These are phyloP conservation scores for Talaromyces sp. DNA, from an alignment of 2,329 filamentous ascomycete species.

Conservation along the genomic window DNA sequence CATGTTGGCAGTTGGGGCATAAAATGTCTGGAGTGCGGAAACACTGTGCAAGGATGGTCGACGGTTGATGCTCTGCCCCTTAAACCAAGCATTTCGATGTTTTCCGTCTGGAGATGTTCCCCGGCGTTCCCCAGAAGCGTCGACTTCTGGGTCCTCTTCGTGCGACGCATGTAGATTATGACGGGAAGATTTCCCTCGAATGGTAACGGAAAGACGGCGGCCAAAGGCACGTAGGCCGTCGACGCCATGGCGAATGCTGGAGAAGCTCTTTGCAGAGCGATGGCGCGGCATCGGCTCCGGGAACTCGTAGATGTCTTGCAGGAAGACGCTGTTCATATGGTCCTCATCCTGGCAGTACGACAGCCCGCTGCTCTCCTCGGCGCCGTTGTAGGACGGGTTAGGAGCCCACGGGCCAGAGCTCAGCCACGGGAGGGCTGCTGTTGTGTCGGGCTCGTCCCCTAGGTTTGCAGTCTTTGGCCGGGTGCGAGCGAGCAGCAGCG, in stretches of 20 bases:
- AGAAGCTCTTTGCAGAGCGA: conserved; percentile 37
- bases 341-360: conserved; percentile 18
- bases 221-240: conserved; percentile 36
- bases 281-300: conserved; percentile 26
- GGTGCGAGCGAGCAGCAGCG: conserved; percentile 31
- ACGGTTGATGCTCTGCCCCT: conserved; percentile 26
- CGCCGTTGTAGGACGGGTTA: conserved; percentile 5
- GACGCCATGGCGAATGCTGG: conserved; percentile 36
- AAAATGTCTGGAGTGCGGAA: conserved; percentile 28
- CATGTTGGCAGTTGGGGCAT: conserved; percentile 23
- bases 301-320: conserved; percentile 29
- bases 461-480: conserved; percentile 33
- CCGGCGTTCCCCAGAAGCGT: neutral
- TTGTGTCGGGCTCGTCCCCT: conserved; percentile 7
- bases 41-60: conserved; percentile 32
- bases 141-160: neutral
- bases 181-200: conserved; percentile 33
- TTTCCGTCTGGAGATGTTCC: conserved; percentile 15
- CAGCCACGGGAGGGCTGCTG: conserved; percentile 8
- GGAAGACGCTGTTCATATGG: conserved; percentile 18
- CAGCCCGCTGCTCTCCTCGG: conserved; percentile 5
- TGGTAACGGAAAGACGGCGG: conserved; percentile 35
- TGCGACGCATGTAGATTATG: conserved; percentile 16
- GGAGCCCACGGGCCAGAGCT: conserved; percentile 6
- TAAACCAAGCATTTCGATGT: conserved; percentile 22